phyloP scores from a whole-genome alignment of 2,329 filamentous ascomycete species.

The Balansia obtecta region DNA sequence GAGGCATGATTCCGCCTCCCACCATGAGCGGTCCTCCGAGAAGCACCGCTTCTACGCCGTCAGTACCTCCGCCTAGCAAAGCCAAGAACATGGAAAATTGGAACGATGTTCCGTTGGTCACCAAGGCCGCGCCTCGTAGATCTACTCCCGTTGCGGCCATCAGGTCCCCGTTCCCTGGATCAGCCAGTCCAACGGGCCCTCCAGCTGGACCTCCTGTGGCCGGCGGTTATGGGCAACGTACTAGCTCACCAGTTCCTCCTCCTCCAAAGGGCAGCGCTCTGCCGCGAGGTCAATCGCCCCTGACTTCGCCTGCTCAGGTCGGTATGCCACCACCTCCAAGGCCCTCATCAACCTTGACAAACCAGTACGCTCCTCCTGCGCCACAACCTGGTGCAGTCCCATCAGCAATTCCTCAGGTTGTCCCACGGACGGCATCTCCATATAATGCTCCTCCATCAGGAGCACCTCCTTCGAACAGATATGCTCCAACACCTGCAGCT shows the following conservation, averaged over 20 bases:
- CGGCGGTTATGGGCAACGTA: slow-evolving; percentile 46
- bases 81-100: slow-evolving; percentile 66
- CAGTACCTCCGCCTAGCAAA: slow-evolving; percentile 56
- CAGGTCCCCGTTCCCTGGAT: slow-evolving; percentile 63
- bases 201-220: slow-evolving; percentile 16
- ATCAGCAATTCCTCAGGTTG: slow-evolving; percentile 40
- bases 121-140: slow-evolving; percentile 59
- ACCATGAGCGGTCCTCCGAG: slow-evolving; percentile 26
- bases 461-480: slow-evolving; percentile 60
- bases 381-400: slow-evolving; percentile 53
- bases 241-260: slow-evolving; percentile 67
- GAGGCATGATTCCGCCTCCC: slow-evolving; percentile 17
- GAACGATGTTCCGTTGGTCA: slow-evolving; percentile 90
- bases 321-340: slow-evolving; percentile 44
- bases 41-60: slow-evolving; percentile 50
- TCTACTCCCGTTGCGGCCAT: slow-evolving; percentile 62
- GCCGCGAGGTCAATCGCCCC: slow-evolving; percentile 61
- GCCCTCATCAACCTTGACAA: slow-evolving; percentile 54
- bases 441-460: slow-evolving; percentile 70
- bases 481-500: slow-evolving; percentile 54
- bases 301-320: slow-evolving; percentile 33
- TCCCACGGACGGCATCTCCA: slow-evolving; percentile 67
- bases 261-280: slow-evolving; percentile 61
- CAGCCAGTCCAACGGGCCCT: slow-evolving; percentile 37
- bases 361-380: slow-evolving; percentile 36